Evolutionary conservation across 129 eudicot species (phyloP).

Genomic region (Helichrysum umbraculigerum): DNA sequence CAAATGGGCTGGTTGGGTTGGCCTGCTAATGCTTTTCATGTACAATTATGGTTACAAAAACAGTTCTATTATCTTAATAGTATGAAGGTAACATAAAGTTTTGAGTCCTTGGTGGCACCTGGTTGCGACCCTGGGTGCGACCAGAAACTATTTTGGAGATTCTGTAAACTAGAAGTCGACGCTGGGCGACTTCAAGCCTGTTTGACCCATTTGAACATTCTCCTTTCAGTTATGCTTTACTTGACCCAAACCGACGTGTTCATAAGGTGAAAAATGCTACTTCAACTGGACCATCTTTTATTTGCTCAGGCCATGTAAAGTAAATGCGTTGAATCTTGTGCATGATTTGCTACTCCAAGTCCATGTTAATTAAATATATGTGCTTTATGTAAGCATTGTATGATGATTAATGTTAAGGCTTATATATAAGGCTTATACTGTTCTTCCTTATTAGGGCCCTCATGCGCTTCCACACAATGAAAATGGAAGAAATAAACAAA

Average conservation of each 20-base stretch:
- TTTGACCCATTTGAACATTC: neutral
- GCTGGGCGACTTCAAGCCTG: too few relatives aligned
- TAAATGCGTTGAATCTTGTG: neutral
- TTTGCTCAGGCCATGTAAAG: conserved; percentile 6
- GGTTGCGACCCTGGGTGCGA: too few relatives aligned
- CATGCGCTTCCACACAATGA: conserved; percentile 95
- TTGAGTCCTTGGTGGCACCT: too few relatives aligned
- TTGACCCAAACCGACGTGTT: neutral
- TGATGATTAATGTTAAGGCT: conserved; percentile 13
- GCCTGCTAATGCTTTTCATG: too few relatives aligned
- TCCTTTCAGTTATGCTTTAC: neutral
- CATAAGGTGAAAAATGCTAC: neutral
- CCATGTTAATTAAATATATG: neutral
- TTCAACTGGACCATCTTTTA: conserved; percentile 6
- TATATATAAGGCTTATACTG: neutral
- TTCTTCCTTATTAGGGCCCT: conserved; percentile 52
- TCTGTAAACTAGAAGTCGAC: too few relatives aligned
- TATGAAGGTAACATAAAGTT: too few relatives aligned
- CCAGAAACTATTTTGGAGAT: too few relatives aligned
- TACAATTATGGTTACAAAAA: too few relatives aligned
- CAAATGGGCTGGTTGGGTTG: too few relatives aligned
- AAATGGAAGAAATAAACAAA: conserved; percentile 95
- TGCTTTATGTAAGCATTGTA: conserved; percentile 5
- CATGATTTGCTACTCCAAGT: conserved; percentile 7
- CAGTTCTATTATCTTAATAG: too few relatives aligned